Evolutionary conservation across 2,329 filamentous ascomycete species (phyloP).

Genomic region (Cyphellophora europaea): DNA sequence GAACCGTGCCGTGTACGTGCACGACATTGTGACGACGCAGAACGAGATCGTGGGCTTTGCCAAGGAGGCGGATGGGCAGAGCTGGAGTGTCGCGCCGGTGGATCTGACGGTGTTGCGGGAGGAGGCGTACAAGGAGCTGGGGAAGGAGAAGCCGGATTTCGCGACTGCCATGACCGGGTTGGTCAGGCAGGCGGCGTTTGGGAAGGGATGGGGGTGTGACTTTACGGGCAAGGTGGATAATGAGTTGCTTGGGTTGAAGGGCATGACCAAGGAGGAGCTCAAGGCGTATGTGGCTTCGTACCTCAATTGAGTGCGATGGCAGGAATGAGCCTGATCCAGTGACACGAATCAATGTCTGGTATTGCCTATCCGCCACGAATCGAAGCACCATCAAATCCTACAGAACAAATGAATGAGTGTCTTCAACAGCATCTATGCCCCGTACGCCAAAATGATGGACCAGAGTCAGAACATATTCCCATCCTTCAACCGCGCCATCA

Average conservation of each 20-base stretch:
- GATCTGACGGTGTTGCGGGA: slow-evolving; percentile 11
- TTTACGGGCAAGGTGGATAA: slow-evolving; percentile 26
- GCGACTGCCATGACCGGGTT: slow-evolving; percentile 21
- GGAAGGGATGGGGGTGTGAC: slow-evolving; percentile 23
- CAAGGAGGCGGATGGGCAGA: slow-evolving; percentile 23
- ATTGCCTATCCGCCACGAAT: no score
- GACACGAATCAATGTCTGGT: no score
- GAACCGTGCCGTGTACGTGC: slow-evolving; percentile 41
- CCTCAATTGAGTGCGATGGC: no score
- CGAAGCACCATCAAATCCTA: no score
- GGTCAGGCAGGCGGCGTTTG: slow-evolving; percentile 24
- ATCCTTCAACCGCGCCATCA: no score
- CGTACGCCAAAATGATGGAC: no score
- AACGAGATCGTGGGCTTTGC: slow-evolving; percentile 27
- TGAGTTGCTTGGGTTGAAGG: slow-evolving; percentile 27
- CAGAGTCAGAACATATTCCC: no score
- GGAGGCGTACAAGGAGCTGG: slow-evolving; percentile 23
- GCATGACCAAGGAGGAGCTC: slow-evolving; percentile 25
- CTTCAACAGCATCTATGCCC: no score
- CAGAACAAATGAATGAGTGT: no score
- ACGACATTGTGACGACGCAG: slow-evolving; percentile 37
- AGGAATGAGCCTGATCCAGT: no score
- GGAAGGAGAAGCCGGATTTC: slow-evolving; percentile 13
- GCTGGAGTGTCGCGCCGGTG: slow-evolving; percentile 10
- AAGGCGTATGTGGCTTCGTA: slow-evolving; percentile 13